Evolutionary conservation across 768 basidiomycete genomes (phyloP).

Genomic region (Panus rudis): DNA sequence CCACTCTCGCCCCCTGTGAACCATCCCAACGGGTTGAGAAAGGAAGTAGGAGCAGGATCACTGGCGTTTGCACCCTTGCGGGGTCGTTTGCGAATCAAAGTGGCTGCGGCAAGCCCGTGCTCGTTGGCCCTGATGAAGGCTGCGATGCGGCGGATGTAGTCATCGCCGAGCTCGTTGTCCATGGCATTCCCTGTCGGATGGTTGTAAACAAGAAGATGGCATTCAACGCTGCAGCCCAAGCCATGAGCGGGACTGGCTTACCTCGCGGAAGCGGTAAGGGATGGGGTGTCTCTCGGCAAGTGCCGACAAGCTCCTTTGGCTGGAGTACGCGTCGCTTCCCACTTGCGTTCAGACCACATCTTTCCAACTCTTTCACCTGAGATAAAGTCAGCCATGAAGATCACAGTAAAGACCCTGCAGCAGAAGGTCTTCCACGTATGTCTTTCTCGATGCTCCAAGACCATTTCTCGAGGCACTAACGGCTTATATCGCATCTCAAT

Average conservation of each 20-base stretch:
- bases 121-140: slow-evolving; percentile 70
- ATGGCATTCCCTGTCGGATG: slow-evolving; percentile 28
- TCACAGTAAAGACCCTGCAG: slow-evolving; percentile 92
- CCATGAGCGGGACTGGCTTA: slow-evolving; percentile 1
- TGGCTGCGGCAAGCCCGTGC: slow-evolving; percentile 61
- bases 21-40: slow-evolving; percentile 62
- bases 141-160: slow-evolving; percentile 64
- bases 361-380: no score
- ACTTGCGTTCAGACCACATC: neutral
- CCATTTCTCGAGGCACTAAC: neutral
- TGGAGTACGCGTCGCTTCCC: slow-evolving; percentile 10
- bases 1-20: slow-evolving; percentile 29
- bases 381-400: slow-evolving; percentile 54
- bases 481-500: neutral
- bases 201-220: slow-evolving; percentile 10
- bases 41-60: slow-evolving; percentile 22
- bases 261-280: neutral
- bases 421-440: slow-evolving; percentile 83
- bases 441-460: neutral
- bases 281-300: slow-evolving; percentile 3
- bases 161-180: slow-evolving; percentile 63
- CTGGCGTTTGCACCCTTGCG: slow-evolving; percentile 19
- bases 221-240: slow-evolving; percentile 4
- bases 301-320: slow-evolving; percentile 3
- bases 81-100: slow-evolving; percentile 43